Conservation (phyloP, 2,329 filamentous ascomycete species). For the Teratosphaeria epicoccoides region DNA sequence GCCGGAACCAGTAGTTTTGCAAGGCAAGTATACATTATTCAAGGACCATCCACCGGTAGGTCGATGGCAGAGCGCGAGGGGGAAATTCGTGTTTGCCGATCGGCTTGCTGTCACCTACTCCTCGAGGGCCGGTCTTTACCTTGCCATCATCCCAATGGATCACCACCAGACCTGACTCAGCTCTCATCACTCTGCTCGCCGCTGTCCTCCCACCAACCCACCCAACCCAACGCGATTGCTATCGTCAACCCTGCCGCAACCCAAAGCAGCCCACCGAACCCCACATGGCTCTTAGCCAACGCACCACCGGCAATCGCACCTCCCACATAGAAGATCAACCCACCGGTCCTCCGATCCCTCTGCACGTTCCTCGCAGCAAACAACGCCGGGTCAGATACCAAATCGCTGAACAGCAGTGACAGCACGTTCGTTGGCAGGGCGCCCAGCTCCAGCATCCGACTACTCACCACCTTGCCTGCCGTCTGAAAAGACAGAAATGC, state of each 20-base stretch:
- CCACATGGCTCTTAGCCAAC: slow-evolving; percentile 40
- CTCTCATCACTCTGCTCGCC: no score
- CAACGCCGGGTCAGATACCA: slow-evolving; percentile 55
- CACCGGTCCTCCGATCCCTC: slow-evolving; percentile 40
- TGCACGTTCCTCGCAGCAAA: slow-evolving; percentile 36
- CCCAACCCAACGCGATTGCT: slow-evolving; percentile 27
- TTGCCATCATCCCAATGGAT: no score
- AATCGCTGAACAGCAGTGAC: slow-evolving; percentile 68
- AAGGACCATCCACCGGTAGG: no score
- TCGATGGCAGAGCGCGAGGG: no score
- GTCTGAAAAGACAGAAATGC: slow-evolving; percentile 63
- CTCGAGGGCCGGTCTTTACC: no score
- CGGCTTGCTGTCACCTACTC: no score
- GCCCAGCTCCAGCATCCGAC: slow-evolving; percentile 55
- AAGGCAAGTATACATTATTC: no score
- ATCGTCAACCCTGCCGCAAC: slow-evolving; percentile 28
- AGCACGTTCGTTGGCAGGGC: slow-evolving; percentile 65
- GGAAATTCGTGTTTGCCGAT: no score
- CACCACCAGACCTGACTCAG: no score
- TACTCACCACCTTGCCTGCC: slow-evolving; percentile 63
- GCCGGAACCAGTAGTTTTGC: no score
- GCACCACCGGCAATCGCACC: slow-evolving; percentile 44
- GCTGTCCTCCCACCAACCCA: slow-evolving; percentile 29
- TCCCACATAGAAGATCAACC: slow-evolving; percentile 38
- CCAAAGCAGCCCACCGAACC: slow-evolving; percentile 41